Evolutionary conservation across 2,329 filamentous ascomycete genomes (phyloP), one percentile per base, ranked within the genome.

Genomic region (Fonsecaea erecta): DNA sequence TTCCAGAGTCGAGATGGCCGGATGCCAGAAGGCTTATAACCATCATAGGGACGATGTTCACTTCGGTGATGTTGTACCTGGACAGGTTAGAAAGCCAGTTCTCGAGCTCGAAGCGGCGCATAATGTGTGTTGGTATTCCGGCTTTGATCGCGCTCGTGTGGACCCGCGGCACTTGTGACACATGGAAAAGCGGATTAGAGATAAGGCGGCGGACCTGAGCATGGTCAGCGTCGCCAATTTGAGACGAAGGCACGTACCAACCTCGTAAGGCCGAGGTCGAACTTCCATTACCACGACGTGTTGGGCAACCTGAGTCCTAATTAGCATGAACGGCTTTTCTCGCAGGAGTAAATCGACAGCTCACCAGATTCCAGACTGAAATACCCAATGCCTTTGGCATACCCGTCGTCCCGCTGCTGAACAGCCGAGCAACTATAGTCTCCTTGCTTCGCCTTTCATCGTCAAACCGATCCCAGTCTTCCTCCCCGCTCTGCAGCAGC

Each of bases 391-490:
- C 85, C 71, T 89, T 89, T 0, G 86, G 86, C 2, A 88, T 73
- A 0, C 85, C 85, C 0, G 85, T 88, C 0, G 86, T 88, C 0
- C 86, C 86, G 57, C 81, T 84, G 67, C 81, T 86, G 67, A 86
- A 86, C 7, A 78, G 75, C 68, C 78, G 78, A 68, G 73, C 82
- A 26, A 77, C 85, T 6, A 75, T 77, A 2, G 80, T 87, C 66
- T 73, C 77, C 68, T 77, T 79, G 64, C 54, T 62, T 8, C 5
- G 55, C 2, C 32, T 73, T 71, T 71, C 75, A 65, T 77, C 76
- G 66, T 81, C 73, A 71, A 81, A 83, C 3, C 73, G 74, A 18
- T 77, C 69, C 83, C 81, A 86, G 74, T 81, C 77, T 3, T 75
- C 70, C 66, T 83, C 79, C n/a, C 79, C 78, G 74, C 61, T 53